Evolutionary conservation across 257 asterid genomes (phyloP).

Genomic region (Plantago major): DNA sequence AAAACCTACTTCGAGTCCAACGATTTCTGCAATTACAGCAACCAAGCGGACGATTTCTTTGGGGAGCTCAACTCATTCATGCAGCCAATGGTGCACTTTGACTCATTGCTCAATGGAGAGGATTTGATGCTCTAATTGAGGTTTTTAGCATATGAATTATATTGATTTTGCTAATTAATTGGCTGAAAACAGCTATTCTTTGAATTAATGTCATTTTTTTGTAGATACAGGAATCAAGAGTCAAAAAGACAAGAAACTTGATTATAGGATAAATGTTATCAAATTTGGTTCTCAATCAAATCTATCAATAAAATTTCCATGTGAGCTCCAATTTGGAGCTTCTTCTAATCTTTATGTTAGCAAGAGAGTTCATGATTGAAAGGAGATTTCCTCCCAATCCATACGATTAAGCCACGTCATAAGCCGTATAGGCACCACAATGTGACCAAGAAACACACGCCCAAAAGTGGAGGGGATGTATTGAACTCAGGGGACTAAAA

Average conservation of each 20-base stretch:
- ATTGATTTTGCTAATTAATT: slow-evolving; percentile 14
- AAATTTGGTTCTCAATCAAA: slow-evolving; percentile 18
- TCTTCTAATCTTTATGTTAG: too few species aligned
- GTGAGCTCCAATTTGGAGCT: too few species aligned
- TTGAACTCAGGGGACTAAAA: too few species aligned
- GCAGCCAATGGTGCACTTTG: slow-evolving; percentile 39
- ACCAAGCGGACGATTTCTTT: slow-evolving; percentile 52
- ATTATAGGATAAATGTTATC: slow-evolving; percentile 13
- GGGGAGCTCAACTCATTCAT: slow-evolving; percentile 51
- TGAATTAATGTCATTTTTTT: slow-evolving; percentile 30
- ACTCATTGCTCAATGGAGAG: slow-evolving; percentile 36
- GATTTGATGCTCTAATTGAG: slow-evolving; percentile 13
- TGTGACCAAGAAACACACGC: too few species aligned
- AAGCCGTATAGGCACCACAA: too few species aligned
- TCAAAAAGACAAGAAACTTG: slow-evolving; percentile 32
- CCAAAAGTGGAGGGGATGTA: too few species aligned
- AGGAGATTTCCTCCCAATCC: too few species aligned
- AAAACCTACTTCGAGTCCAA: slow-evolving; percentile 41
- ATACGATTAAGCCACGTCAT: too few species aligned
- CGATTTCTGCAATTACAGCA: slow-evolving; percentile 34
- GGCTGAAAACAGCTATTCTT: slow-evolving; percentile 19
- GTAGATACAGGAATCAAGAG: slow-evolving; percentile 23
- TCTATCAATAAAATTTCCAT: slow-evolving; percentile 18
- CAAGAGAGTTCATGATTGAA: too few species aligned
- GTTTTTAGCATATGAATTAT: not conserved